These are phyloP conservation scores for Lachnellula occidentalis DNA, from an alignment of 2,329 filamentous ascomycete genomes.

Conservation along the genomic window DNA sequence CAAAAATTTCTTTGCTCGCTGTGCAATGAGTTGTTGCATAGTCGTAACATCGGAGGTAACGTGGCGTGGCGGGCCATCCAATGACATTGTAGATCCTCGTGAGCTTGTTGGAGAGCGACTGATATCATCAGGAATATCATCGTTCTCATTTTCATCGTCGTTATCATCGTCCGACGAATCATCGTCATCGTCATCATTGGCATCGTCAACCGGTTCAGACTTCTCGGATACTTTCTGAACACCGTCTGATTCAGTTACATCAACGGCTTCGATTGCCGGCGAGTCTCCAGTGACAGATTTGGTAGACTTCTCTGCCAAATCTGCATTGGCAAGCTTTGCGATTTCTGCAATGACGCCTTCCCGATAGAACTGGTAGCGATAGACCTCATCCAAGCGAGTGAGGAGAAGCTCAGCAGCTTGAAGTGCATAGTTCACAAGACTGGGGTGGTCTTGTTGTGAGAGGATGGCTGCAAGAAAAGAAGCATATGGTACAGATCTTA, in stretches of 20 bases:
- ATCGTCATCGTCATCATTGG: conserved; percentile 38
- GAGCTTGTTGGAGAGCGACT: conserved; percentile 40
- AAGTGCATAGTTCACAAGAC: conserved; percentile 78
- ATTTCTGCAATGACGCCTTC: conserved; percentile 95
- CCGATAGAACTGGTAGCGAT: conserved; percentile 93
- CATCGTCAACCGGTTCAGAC: conserved; percentile 10
- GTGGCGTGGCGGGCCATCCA: conserved; percentile 49
- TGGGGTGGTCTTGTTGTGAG: conserved; percentile 88
- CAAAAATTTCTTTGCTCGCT: conserved; percentile 76
- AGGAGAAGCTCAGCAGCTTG: conserved; percentile 87
- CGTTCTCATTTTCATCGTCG: conserved; percentile 43
- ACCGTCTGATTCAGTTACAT: conserved; percentile 30
- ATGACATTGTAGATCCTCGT: conserved; percentile 59
- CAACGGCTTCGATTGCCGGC: conserved; percentile 12
- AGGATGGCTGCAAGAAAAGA: conserved; percentile 94
- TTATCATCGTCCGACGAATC: conserved; percentile 49
- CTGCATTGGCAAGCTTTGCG: conserved; percentile 60
- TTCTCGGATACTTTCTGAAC: conserved; percentile 30
- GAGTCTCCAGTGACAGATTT: conserved; percentile 18
- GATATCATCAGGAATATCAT: conserved; percentile 46
- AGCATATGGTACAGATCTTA: conserved; percentile 86
- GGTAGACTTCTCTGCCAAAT: conserved; percentile 17
- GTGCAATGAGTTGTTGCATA: conserved; percentile 67
- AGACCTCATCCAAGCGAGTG: conserved; percentile 77
- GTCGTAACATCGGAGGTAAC: conserved; percentile 46